phyloP scores from a whole-genome alignment of 345 rosid genomes.

The Rhizophora apiculata region DNA sequence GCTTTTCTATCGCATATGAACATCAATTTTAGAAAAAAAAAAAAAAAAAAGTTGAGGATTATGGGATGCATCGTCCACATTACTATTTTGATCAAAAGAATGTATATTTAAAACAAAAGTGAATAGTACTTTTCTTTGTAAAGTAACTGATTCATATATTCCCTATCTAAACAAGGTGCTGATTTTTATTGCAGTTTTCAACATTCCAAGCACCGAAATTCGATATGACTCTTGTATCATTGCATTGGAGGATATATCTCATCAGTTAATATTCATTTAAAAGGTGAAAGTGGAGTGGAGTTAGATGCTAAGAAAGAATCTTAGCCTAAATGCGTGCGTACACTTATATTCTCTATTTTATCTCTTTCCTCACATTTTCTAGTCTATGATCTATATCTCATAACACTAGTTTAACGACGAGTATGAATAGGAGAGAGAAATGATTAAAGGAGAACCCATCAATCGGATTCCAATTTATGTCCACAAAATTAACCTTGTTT shows the following conservation, averaged over 20 bases:
- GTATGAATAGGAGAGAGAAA: conserved; percentile 26
- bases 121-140: conserved; percentile 23
- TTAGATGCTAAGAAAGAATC: conserved; percentile 26
- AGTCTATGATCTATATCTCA: neutral
- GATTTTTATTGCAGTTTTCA: conserved; percentile 34
- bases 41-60: too few species aligned
- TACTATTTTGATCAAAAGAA: neutral
- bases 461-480: conserved; percentile 45
- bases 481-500: conserved; percentile 18
- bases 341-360: neutral
- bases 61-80: conserved; percentile 3
- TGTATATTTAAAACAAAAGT: conserved; percentile 7
- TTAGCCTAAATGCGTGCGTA: neutral
- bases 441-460: conserved; percentile 40
- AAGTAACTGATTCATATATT: conserved; percentile 33
- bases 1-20: too few species aligned
- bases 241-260: conserved; percentile 5
- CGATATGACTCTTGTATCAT: conserved; percentile 32
- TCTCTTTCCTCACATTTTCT: neutral
- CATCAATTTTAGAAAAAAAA: too few species aligned
- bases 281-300: neutral
- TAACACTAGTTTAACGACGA: neutral
- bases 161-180: conserved; percentile 13
- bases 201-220: conserved; percentile 51
- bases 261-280: conserved; percentile 22